Base-by-base conservation (phyloP, 169 alveolate species). In the Plasmodium knowlesi region DNA sequence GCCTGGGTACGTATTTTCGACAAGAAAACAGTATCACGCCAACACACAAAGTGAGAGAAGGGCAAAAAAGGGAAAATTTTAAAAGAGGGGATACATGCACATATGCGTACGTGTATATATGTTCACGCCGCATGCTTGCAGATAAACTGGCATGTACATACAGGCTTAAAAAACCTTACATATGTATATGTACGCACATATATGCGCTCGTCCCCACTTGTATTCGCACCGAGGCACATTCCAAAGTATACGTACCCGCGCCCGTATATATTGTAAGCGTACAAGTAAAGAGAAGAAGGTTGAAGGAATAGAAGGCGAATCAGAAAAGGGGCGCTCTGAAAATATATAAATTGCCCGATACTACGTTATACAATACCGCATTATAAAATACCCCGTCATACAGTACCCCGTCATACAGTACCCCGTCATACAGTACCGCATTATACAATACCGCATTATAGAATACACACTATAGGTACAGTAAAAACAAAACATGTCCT, bases 401-500 rank as follows among this genome's bases (percentile, higher is more conserved):
- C n/a, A n/a, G n/a, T n/a, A n/a, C n/a, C n/a, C n/a, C n/a, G n/a
- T n/a, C n/a, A n/a, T n/a, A n/a, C n/a, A n/a, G n/a, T n/a, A n/a
- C n/a, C n/a, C n/a, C n/a, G n/a, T n/a, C n/a, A n/a, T n/a, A n/a
- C n/a, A n/a, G n/a, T n/a, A 74, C 39, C 39, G 3, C 39, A 32
- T 32, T 3, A 32, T 32, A 32, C 74, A 16, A 79, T 73, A 74
- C 10, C 43, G 32, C 30, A 32, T 32, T 37, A n/a, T 43, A 50
- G 16, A 43, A 12, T 53, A 3, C n/a, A 28, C 28, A 28, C 10
- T 9, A 16, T 41, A 22, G 82, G 70, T 22, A n/a, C 39, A 79
- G 43, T 32, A 19, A 78, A 57, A 78, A 88, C 39, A 88, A 88
- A 88, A 78, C 81, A 74, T 82, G 92, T 22, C 53, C 80, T 91